Evolutionary conservation across 257 asterid species (phyloP).

Genomic region (Solanum dulcamara): DNA sequence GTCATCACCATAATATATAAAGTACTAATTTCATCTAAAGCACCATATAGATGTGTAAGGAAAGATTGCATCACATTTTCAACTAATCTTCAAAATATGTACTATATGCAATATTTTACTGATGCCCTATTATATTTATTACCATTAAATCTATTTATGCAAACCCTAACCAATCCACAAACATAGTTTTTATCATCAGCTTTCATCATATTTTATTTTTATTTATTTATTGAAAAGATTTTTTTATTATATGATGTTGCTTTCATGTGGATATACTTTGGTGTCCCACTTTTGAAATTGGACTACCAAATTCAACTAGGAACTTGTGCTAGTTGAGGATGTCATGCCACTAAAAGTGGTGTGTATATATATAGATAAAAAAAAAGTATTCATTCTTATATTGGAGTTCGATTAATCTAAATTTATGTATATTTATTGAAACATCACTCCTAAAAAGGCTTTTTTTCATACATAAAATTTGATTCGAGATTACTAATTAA

Average conservation of each 20-base stretch:
- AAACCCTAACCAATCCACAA: not conserved
- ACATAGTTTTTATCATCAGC: not conserved
- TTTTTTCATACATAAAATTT: no score
- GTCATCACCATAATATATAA: not conserved
- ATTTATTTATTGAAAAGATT: not conserved
- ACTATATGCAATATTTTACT: not conserved
- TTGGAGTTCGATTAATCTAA: no score
- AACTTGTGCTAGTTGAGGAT: not conserved
- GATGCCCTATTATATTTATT: not conserved
- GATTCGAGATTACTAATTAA: no score
- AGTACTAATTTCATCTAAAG: not conserved
- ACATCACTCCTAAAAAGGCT: no score
- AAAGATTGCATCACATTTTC: not conserved
- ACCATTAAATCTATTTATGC: not conserved
- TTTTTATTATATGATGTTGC: not conserved
- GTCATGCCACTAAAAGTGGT: conserved; percentile 2
- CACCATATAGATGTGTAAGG: not conserved
- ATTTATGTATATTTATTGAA: no score
- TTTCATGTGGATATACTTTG: not conserved
- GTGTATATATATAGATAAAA: no score
- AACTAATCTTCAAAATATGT: not conserved
- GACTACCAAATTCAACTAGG: conserved; percentile 1
- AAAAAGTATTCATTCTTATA: no score
- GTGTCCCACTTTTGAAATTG: conserved; percentile 3
- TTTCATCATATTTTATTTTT: not conserved